Evolutionary conservation across 805 yeast genomes (phyloP).

Genomic region (Candida boleticola): DNA sequence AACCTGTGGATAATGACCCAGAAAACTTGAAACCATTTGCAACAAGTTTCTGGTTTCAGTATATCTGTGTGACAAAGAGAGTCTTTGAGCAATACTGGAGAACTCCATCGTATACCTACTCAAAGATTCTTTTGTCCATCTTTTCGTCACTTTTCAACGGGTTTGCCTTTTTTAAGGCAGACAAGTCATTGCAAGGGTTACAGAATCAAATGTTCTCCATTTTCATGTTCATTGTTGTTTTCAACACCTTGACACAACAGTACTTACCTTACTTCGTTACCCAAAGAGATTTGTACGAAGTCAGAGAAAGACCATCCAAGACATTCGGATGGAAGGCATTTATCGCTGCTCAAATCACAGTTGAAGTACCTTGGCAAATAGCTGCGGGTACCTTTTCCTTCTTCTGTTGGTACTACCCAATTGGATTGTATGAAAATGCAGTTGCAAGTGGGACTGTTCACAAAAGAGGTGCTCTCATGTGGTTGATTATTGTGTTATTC

Average conservation of each 20-base stretch:
- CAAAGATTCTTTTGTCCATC: constrained; percentile 45
- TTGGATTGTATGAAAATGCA: constrained; percentile 24
- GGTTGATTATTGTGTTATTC: constrained; percentile 42
- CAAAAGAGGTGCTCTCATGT: constrained; percentile 58
- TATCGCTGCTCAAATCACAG: constrained; percentile 57
- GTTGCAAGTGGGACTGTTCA: constrained; percentile 21
- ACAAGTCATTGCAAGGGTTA: constrained; percentile 24
- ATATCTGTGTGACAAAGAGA: constrained; percentile 24
- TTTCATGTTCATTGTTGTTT: constrained; percentile 62
- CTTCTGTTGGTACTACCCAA: constrained; percentile 53
- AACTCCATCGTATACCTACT: constrained; percentile 37
- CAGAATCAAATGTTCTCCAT: constrained; percentile 73
- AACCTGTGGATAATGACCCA: constrained; percentile 15
- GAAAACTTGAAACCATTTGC: constrained; percentile 15
- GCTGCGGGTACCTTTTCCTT: constrained; percentile 63
- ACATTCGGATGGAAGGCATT: constrained; percentile 68
- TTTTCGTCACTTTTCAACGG: constrained; percentile 62
- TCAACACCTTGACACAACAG: constrained; percentile 60
- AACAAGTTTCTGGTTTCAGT: constrained; percentile 19
- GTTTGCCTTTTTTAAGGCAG: constrained; percentile 61
- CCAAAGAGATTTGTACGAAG: constrained; percentile 69
- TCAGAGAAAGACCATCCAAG: constrained; percentile 70
- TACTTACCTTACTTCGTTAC: constrained; percentile 52
- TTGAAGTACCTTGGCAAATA: constrained; percentile 66
- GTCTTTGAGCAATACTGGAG: constrained; percentile 39